These are phyloP conservation scores for Rhizoclosmatium sp. DNA, from an alignment of 192 early-diverging fungal genomes.

Conservation along the genomic window DNA sequence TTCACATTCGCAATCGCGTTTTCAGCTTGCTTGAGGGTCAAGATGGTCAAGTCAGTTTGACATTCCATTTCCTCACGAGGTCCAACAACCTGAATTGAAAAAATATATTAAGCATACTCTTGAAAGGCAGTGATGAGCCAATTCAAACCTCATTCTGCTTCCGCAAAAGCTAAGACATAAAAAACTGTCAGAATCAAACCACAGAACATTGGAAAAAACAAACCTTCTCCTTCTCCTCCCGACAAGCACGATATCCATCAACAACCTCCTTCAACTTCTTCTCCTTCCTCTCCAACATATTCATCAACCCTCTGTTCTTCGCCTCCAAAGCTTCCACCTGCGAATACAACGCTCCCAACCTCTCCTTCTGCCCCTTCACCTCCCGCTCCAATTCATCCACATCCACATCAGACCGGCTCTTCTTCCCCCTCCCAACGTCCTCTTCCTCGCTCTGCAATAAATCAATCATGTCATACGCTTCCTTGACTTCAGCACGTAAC, in stretches of 20 bases:
- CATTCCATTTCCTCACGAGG: not conserved
- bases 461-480: slow-evolving; percentile 15
- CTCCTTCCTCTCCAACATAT: not conserved
- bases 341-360: not conserved
- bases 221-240: not conserved
- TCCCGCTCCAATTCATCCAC: not conserved
- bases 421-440: not conserved
- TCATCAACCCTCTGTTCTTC: not conserved
- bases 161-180: not conserved
- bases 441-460: not conserved
- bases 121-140: too few species aligned
- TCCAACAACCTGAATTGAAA: not conserved
- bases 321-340: slow-evolving; percentile 1
- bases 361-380: not conserved
- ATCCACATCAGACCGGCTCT: not conserved
- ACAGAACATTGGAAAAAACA: not conserved
- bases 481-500: not conserved
- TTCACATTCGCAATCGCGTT: slow-evolving; percentile 17
- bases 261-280: not conserved
- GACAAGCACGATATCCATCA: too few species aligned
- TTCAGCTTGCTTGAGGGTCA: not conserved
- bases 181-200: not conserved
- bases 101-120: not conserved
- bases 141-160: not conserved
- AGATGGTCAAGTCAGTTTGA: not conserved